These are phyloP conservation scores for Penicillium manginii DNA, from an alignment of 495 filamentous ascomycete species.

Conservation along the genomic window DNA sequence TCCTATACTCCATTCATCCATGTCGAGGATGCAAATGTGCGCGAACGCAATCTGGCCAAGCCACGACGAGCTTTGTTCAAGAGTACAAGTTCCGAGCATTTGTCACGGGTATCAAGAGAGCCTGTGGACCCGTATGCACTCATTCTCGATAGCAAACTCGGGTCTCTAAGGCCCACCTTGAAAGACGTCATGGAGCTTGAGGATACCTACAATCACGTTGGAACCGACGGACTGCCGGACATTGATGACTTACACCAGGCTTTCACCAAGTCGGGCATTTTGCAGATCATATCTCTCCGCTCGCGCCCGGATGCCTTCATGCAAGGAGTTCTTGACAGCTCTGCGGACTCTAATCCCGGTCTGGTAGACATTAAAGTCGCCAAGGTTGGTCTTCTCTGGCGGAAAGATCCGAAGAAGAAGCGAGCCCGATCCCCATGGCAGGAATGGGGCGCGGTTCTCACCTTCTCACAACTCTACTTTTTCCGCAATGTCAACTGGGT, in stretches of 20 bases:
- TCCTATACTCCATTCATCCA: constrained; percentile 97
- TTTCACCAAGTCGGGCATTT: constrained; percentile 84
- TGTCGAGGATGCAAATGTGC: constrained; percentile 89
- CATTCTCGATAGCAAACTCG: constrained; percentile 86
- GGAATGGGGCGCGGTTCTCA: constrained; percentile 96
- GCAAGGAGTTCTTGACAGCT: constrained; percentile 81
- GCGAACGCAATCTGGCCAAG: constrained; percentile 70
- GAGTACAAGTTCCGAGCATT: constrained; percentile 65
- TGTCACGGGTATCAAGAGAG: constrained; percentile 69
- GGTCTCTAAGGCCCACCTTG: constrained; percentile 77
- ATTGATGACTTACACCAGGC: constrained; percentile 78
- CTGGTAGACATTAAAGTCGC: constrained; percentile 97
- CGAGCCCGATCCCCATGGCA: constrained; percentile 95
- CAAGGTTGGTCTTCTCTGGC: constrained; percentile 94
- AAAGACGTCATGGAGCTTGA: constrained; percentile 92
- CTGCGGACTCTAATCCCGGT: constrained; percentile 84
- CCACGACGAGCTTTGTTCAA: constrained; percentile 78
- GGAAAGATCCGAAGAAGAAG: constrained; percentile 94
- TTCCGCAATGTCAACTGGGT: constrained; percentile 92
- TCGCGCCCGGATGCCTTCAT: constrained; percentile 96
- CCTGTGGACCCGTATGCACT: constrained; percentile 94
- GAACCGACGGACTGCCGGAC: constrained; percentile 73
- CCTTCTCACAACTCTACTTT: constrained; percentile 93
- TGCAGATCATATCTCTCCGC: constrained; percentile 91
- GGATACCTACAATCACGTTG: constrained; percentile 87